These are phyloP conservation scores for Coniella vitis DNA, from an alignment of 2,329 filamentous ascomycete species.

Conservation along the genomic window DNA sequence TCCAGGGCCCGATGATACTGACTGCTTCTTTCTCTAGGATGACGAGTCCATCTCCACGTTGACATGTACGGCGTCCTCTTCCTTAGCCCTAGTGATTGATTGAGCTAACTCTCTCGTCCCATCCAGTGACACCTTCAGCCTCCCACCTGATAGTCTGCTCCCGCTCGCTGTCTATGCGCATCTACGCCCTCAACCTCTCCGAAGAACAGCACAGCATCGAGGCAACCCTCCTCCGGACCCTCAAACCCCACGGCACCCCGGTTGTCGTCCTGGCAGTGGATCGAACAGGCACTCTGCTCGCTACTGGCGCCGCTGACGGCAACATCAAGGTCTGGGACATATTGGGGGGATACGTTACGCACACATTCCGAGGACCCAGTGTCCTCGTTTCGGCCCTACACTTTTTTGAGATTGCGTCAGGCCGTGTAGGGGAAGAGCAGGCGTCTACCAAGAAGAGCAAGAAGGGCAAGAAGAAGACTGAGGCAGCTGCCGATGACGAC, in stretches of 20 bases:
- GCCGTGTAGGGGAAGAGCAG: slow-evolving; percentile 33
- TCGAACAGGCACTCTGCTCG: slow-evolving; percentile 78
- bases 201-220: slow-evolving; percentile 52
- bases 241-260: slow-evolving; percentile 87
- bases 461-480: slow-evolving; percentile 37
- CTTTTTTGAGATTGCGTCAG: slow-evolving; percentile 72
- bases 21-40: slow-evolving; percentile 43
- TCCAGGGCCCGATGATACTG: background rate
- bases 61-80: slow-evolving; percentile 38
- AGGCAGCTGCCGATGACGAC: slow-evolving; percentile 34
- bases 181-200: slow-evolving; percentile 65
- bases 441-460: slow-evolving; percentile 33
- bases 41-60: slow-evolving; percentile 74
- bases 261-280: slow-evolving; percentile 84
- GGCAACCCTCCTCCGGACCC: slow-evolving; percentile 63
- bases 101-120: background rate
- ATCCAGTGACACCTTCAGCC: slow-evolving; percentile 72
- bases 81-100: background rate
- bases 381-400: slow-evolving; percentile 84
- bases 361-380: slow-evolving; percentile 90
- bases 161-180: slow-evolving; percentile 90
- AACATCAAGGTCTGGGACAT: slow-evolving; percentile 97
- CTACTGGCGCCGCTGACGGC: slow-evolving; percentile 89
- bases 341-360: slow-evolving; percentile 79
- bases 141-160: slow-evolving; percentile 89